Conservation (phyloP, 805 yeast genomes). For the Ogataea nitratoaversa region DNA sequence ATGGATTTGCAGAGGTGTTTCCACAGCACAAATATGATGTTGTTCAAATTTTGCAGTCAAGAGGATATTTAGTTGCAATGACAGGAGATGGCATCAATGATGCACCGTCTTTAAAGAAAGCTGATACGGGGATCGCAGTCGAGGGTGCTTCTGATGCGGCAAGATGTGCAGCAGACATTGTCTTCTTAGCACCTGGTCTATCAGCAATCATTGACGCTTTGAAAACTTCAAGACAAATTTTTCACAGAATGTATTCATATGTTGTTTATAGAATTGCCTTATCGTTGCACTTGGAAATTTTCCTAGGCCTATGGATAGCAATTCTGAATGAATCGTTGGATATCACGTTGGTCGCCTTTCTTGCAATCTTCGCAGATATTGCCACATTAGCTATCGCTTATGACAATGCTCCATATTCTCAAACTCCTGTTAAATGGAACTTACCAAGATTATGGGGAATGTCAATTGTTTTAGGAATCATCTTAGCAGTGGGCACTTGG, state of each 20-base stretch:
- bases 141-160: slow-evolving; percentile 98
- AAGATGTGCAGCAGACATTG: slow-evolving; percentile 95
- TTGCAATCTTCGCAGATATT: slow-evolving; percentile 94
- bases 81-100: slow-evolving; percentile 99
- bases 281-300: slow-evolving; percentile 86
- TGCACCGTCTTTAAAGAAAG: slow-evolving; percentile 96
- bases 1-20: slow-evolving; percentile 96
- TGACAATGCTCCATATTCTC: slow-evolving; percentile 73
- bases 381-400: slow-evolving; percentile 88
- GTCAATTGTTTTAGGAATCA: slow-evolving; percentile 75
- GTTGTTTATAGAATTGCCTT: slow-evolving; percentile 95
- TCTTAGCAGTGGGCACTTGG: slow-evolving; percentile 87
- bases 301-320: slow-evolving; percentile 94
- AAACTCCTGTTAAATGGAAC: slow-evolving; percentile 90
- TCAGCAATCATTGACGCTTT: slow-evolving; percentile 89
- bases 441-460: slow-evolving; percentile 92
- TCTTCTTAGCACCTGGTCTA: slow-evolving; percentile 91
- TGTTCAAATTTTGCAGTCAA: slow-evolving; percentile 89
- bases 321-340: slow-evolving; percentile 77
- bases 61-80: slow-evolving; percentile 98
- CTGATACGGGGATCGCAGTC: slow-evolving; percentile 95
- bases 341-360: slow-evolving; percentile 87
- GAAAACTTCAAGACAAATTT: slow-evolving; percentile 91
- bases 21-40: slow-evolving; percentile 97
- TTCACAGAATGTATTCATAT: slow-evolving; percentile 97